A percentile compares a stretch with the other conserved stretches of the same genome.
Evolutionary conservation across 495 filamentous ascomycete genomes (phyloP).

Genomic region (Articulospora tetracladia): DNA sequence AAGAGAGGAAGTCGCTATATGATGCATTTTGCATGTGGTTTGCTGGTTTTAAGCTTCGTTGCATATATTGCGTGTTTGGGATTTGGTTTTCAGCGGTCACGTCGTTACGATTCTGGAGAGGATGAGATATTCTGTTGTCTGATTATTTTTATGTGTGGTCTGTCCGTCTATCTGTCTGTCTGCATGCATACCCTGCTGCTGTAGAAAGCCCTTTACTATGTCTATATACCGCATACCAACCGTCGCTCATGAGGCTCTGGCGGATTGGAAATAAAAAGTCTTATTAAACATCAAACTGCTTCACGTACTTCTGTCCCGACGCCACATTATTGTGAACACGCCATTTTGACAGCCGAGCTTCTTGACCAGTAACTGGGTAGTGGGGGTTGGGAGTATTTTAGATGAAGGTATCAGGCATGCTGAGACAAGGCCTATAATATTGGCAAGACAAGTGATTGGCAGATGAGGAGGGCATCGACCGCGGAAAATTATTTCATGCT

Average conservation of each 20-base stretch:
- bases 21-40: neutral
- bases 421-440: no score
- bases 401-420: no score
- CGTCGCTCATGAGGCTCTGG: neutral
- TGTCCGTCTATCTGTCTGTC: neutral
- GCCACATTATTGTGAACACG: no score
- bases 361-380: no score
- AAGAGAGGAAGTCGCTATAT: neutral
- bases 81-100: slow-evolving; percentile 4
- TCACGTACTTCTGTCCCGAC: no score
- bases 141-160: neutral
- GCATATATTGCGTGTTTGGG: slow-evolving; percentile 2
- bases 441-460: no score
- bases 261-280: neutral
- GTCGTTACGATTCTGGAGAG: slow-evolving; percentile 3
- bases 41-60: slow-evolving; percentile 1
- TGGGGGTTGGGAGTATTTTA: no score
- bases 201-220: neutral
- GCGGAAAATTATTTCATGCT: no score
- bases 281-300: neutral
- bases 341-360: no score
- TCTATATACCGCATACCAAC: neutral
- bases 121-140: neutral
- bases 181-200: neutral
- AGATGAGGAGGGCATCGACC: no score